phyloP scores from a whole-genome alignment of 2,329 filamentous ascomycete genomes.

The Orbilia oligospora region DNA sequence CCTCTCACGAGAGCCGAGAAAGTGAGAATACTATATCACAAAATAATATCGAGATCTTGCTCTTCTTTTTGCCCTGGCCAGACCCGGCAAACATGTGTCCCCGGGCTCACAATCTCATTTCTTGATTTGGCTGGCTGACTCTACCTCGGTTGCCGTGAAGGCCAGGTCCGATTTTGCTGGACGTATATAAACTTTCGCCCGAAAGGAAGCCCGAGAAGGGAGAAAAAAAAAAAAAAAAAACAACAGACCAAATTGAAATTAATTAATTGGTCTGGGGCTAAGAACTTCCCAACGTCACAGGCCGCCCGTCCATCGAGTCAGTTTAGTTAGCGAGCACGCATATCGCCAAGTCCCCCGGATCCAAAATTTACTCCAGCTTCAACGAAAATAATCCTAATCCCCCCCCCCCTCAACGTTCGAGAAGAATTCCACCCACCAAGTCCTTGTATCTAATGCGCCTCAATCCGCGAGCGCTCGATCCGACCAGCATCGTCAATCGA shows the following conservation, averaged over 20 bases:
- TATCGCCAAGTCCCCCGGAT: slow-evolving; percentile 58
- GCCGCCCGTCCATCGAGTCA: slow-evolving; percentile 45
- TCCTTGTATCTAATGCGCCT: slow-evolving; percentile 59
- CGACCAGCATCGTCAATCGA: slow-evolving; percentile 58
- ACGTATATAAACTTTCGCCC: slow-evolving; percentile 57
- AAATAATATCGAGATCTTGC: slow-evolving; percentile 29
- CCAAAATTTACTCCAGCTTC: slow-evolving; percentile 47
- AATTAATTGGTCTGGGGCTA: slow-evolving; percentile 15
- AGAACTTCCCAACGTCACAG: slow-evolving; percentile 48
- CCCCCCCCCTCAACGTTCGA: slow-evolving; percentile 25
- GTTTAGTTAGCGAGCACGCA: slow-evolving; percentile 46
- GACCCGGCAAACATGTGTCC: slow-evolving; percentile 46
- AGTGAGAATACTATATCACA: slow-evolving; percentile 33
- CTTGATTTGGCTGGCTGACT: slow-evolving; percentile 43
- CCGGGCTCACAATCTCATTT: slow-evolving; percentile 46
- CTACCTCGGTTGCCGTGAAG: slow-evolving; percentile 60
- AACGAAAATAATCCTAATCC: slow-evolving; percentile 22
- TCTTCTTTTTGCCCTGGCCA: slow-evolving; percentile 18
- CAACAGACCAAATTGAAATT: slow-evolving; percentile 25
- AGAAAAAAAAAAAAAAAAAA: slow-evolving; percentile 23
- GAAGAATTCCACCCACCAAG: slow-evolving; percentile 20
- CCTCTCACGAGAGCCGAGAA: slow-evolving; percentile 29
- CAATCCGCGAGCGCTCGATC: slow-evolving; percentile 54
- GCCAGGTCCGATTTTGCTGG: slow-evolving; percentile 47
- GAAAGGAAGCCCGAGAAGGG: slow-evolving; percentile 46